phyloP scores from a whole-genome alignment of 176 grass and related monocot genomes.

The Zoysia pacifica region DNA sequence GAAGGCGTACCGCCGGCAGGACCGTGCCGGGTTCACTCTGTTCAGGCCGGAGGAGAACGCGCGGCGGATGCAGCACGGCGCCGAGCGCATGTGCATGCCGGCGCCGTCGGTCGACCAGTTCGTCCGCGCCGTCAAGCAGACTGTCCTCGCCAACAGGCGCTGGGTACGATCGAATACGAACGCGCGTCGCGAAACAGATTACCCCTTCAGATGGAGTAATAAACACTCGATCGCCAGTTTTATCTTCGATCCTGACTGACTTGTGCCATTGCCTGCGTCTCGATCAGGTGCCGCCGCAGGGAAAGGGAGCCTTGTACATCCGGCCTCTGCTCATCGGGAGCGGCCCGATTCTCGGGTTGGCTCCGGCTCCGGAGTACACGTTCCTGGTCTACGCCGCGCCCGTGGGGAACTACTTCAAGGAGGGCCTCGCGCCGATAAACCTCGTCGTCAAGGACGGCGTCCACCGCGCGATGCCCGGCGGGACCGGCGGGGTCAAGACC shows the following conservation, averaged over 20 bases:
- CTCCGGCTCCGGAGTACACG: constrained; percentile 85
- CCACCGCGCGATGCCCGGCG: constrained; percentile 83
- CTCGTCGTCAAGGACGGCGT: constrained; percentile 55
- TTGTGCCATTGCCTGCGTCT: not conserved
- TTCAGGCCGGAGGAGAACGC: constrained; percentile 96
- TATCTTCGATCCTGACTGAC: not conserved
- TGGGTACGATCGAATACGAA: constrained; percentile 48
- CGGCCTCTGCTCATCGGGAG: constrained; percentile 88
- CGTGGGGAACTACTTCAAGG: constrained; percentile 93
- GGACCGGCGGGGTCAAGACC: constrained; percentile 81
- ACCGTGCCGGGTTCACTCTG: constrained; percentile 53
- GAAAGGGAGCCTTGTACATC: constrained; percentile 83
- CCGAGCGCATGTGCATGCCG: constrained; percentile 97
- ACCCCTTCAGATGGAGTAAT: too few relatives aligned
- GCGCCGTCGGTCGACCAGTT: constrained; percentile 78
- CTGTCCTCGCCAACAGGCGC: constrained; percentile 77
- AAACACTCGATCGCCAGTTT: not conserved
- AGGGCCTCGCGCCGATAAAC: constrained; percentile 71
- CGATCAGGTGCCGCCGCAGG: constrained; percentile 78
- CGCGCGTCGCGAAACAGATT: not conserved
- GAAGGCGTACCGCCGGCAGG: constrained; percentile 64
- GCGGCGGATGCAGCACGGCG: constrained; percentile 68
- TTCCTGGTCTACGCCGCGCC: constrained; percentile 82
- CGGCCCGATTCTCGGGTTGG: constrained; percentile 68
- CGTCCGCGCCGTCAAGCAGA: constrained; percentile 75